A percentile compares a stretch with the other conserved stretches of the same genome.
phyloP scores from a whole-genome alignment of 805 yeast species.

The Ogataea pilisensis region DNA sequence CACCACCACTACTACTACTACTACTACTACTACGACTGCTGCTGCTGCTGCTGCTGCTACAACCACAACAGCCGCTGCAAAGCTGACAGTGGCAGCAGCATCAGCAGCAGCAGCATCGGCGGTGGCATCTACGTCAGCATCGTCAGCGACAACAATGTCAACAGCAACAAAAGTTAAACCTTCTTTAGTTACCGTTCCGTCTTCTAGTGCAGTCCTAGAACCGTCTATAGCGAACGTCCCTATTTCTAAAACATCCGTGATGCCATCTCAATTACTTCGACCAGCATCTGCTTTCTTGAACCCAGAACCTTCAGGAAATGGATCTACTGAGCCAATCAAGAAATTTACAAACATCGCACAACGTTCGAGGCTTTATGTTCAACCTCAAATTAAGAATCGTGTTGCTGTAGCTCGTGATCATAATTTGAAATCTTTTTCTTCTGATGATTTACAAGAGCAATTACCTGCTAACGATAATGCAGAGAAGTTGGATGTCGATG shows the following conservation, averaged over 20 bases:
- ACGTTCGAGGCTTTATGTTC: background rate
- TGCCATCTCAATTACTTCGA: no score
- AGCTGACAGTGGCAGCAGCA: background rate
- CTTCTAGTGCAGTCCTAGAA: no score
- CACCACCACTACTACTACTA: slow-evolving; percentile 20
- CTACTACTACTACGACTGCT: slow-evolving; percentile 6
- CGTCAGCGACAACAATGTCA: background rate
- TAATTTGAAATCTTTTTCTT: no score
- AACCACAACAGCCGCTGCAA: slow-evolving; percentile 15
- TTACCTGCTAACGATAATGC: no score
- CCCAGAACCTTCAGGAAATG: no score
- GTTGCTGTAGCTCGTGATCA: background rate
- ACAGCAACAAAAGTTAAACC: background rate
- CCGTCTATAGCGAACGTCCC: no score
- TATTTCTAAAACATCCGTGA: no score
- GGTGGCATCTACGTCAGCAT: background rate
- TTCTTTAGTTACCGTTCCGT: no score
- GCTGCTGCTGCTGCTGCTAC: slow-evolving; percentile 1
- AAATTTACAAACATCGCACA: background rate
- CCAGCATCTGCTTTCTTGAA: no score
- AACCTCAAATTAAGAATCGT: background rate
- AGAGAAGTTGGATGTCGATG: no score
- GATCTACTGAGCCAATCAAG: background rate
- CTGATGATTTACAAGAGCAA: no score
- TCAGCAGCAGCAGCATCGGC: background rate